These are phyloP conservation scores for Eutypella sp. DNA, from an alignment of 2,329 filamentous ascomycete species.

Conservation along the genomic window DNA sequence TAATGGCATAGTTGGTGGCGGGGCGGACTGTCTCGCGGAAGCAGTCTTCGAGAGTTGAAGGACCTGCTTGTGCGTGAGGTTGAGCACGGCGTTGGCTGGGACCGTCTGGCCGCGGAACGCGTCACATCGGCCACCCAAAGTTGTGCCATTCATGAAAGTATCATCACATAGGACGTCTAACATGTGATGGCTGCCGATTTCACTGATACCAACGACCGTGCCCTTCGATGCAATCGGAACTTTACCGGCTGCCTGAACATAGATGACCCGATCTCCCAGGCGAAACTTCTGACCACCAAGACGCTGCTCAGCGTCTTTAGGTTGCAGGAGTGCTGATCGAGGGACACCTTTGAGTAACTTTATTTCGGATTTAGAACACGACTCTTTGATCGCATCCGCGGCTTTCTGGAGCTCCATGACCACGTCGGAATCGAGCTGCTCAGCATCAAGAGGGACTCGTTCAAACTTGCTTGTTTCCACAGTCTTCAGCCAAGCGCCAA, in stretches of 20 bases:
- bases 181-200: conserved; percentile 74
- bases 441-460: conserved; percentile 90
- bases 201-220: conserved; percentile 91
- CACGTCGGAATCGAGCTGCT: conserved; percentile 88
- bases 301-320: conserved; percentile 91
- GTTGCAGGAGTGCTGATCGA: conserved; percentile 81
- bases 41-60: conserved; percentile 60
- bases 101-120: conserved; percentile 94
- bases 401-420: conserved; percentile 75
- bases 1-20: conserved; percentile 33
- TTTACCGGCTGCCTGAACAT: conserved; percentile 87
- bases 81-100: conserved; percentile 79
- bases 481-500: conserved; percentile 86
- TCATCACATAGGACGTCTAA: conserved; percentile 91
- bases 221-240: conserved; percentile 89
- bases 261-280: conserved; percentile 87
- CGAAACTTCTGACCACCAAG: conserved; percentile 77
- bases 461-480: conserved; percentile 90
- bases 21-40: conserved; percentile 46
- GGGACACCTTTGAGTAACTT: conserved; percentile 78
- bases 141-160: conserved; percentile 96
- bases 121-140: conserved; percentile 81
- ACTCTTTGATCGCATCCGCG: conserved; percentile 58
- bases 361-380: conserved; percentile 48
- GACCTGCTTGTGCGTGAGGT: conserved; percentile 77